These are phyloP conservation scores for Penicillium tannophilum DNA, from an alignment of 495 filamentous ascomycete genomes.

Conservation along the genomic window DNA sequence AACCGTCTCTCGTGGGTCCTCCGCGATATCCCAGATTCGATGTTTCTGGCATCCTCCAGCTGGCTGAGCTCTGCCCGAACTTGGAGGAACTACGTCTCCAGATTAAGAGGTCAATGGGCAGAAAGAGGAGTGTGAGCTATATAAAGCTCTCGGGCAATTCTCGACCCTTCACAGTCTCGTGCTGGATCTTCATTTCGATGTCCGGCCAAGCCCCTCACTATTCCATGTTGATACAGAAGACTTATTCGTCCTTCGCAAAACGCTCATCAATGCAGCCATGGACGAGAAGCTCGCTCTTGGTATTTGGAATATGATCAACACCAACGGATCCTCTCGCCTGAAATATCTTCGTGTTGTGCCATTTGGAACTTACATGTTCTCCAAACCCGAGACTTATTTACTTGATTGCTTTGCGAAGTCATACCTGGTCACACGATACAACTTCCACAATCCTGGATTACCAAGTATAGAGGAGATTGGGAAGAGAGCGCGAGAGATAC, in stretches of 20 bases:
- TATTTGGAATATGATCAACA: conserved; percentile 12
- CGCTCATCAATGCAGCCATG: conserved; percentile 9
- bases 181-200: conserved; percentile 5
- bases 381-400: not conserved
- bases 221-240: not conserved
- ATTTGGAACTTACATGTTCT: not conserved
- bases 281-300: conserved; percentile 12
- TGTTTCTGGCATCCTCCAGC: not conserved
- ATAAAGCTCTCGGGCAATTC: conserved; percentile 8
- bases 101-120: conserved; percentile 1
- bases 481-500: not conserved
- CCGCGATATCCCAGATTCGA: not conserved
- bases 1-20: no score
- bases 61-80: not conserved
- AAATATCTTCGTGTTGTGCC: not conserved
- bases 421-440: not conserved
- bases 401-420: not conserved
- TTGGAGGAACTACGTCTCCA: not conserved
- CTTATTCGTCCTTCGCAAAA: not conserved
- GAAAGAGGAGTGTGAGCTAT: conserved; percentile 8
- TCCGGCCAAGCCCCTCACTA: no score
- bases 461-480: not conserved
- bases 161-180: conserved; percentile 7
- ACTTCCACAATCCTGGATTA: not conserved
- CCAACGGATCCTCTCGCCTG: not conserved